Percentiles rank a stretch among this genome's conserved stretches.
These are phyloP conservation scores for Paramyrothecium roridum DNA, from an alignment of 2,329 filamentous ascomycete genomes.

Conservation along the genomic window DNA sequence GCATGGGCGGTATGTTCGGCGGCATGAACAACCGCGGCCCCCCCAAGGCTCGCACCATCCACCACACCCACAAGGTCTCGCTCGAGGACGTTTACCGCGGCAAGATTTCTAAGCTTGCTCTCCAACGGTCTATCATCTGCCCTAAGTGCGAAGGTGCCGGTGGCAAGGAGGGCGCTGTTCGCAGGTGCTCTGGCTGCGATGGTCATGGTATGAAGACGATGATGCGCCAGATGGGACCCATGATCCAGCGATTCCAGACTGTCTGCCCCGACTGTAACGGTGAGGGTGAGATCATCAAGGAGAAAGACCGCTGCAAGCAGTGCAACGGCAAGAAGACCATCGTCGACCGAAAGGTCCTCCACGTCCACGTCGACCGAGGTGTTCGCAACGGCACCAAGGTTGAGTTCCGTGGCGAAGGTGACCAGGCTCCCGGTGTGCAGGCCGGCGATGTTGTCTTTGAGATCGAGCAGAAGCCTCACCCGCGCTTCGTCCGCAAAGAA, in stretches of 20 bases:
- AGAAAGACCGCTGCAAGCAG: constrained; percentile 96
- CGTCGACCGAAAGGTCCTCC: constrained; percentile 95
- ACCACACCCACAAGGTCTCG: constrained; percentile 97
- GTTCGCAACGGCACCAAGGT: constrained; percentile 94
- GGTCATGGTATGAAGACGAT: constrained; percentile 99
- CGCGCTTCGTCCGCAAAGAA: constrained; percentile 91
- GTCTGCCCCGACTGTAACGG: constrained; percentile 98
- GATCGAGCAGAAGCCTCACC: constrained; percentile 98
- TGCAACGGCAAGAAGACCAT: constrained; percentile 98
- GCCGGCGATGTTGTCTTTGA: constrained; percentile 97
- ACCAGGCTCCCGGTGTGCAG: constrained; percentile 89
- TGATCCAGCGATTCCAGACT: constrained; percentile 99
- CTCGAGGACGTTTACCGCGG: constrained; percentile 97
- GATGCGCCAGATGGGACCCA: constrained; percentile 99
- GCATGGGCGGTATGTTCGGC: constrained; percentile 73
- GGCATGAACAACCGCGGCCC: constrained; percentile 79
- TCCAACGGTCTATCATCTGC: constrained; percentile 98
- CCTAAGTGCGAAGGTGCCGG: constrained; percentile 89
- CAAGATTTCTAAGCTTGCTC: constrained; percentile 94
- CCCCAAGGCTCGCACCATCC: constrained; percentile 87
- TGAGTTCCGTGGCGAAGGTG: constrained; percentile 94
- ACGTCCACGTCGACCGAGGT: constrained; percentile 95
- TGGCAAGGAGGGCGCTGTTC: constrained; percentile 97
- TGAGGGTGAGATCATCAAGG: constrained; percentile 93
- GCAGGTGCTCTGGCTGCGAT: constrained; percentile 86